Conservation (phyloP, 2,329 filamentous ascomycete species). For the Venturia aucupariae region DNA sequence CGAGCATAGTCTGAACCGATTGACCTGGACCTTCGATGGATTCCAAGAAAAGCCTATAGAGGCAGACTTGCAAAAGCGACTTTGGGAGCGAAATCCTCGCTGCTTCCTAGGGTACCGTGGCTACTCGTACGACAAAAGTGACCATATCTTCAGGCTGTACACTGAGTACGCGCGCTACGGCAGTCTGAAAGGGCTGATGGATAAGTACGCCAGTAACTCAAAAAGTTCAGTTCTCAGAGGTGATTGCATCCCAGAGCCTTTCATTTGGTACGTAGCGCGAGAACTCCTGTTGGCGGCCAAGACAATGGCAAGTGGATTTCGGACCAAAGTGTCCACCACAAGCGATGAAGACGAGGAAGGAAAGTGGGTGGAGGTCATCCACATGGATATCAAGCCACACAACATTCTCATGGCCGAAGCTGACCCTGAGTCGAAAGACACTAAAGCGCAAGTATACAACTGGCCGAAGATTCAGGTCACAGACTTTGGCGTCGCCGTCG, state of each 20-base stretch:
- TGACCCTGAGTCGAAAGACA: neutral
- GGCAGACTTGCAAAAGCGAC: neutral
- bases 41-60: neutral
- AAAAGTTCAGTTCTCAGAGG: neutral
- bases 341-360: neutral
- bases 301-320: neutral
- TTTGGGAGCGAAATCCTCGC: neutral
- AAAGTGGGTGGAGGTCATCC: neutral
- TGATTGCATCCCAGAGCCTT: slow-evolving; percentile 1
- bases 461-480: neutral
- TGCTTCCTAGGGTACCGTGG: neutral
- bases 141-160: neutral
- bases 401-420: slow-evolving; percentile 1
- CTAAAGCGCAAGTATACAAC: neutral
- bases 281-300: neutral
- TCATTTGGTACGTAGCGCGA: slow-evolving; percentile 1
- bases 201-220: neutral
- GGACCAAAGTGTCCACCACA: neutral
- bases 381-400: neutral
- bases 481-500: neutral
- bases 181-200: neutral
- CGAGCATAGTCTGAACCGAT: neutral
- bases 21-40: neutral
- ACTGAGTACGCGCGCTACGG: neutral
- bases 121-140: neutral